These are phyloP conservation scores for Clonostachys byssicola DNA, from an alignment of 2,329 filamentous ascomycete genomes.

Conservation along the genomic window DNA sequence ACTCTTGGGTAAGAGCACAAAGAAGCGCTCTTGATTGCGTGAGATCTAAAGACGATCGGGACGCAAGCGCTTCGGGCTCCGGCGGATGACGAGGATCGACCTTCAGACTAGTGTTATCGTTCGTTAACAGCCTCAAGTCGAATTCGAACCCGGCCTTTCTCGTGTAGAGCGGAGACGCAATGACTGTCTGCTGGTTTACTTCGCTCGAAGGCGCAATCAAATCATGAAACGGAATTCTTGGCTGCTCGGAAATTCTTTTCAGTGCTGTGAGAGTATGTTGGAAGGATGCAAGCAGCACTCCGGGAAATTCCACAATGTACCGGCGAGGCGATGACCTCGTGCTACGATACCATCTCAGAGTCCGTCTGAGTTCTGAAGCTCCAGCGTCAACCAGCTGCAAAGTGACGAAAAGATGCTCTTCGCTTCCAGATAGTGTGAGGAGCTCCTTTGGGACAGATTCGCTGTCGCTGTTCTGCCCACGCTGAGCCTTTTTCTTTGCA, in stretches of 20 bases:
- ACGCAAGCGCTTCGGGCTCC: conserved; percentile 14
- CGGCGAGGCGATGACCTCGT: too few relatives aligned
- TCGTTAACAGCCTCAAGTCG: conserved; percentile 26
- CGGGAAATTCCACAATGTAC: too few relatives aligned
- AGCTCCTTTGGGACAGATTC: too few relatives aligned
- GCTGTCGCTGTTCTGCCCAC: too few relatives aligned
- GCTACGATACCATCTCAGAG: too few relatives aligned
- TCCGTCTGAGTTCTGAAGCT: too few relatives aligned
- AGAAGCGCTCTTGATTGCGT: conserved; percentile 48
- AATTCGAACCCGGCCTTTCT: conserved; percentile 42
- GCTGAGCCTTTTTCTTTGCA: too few relatives aligned
- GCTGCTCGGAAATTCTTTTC: conserved; percentile 8
- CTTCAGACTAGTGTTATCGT: conserved; percentile 10
- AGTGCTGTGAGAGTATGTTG: too few relatives aligned
- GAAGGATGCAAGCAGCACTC: too few relatives aligned
- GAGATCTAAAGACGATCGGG: conserved; percentile 43
- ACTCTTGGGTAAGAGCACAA: conserved; percentile 41
- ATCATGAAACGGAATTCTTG: conserved; percentile 42
- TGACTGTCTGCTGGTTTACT: conserved; percentile 7
- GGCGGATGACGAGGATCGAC: conserved; percentile 9
- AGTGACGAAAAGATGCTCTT: too few relatives aligned
- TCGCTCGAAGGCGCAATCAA: conserved; percentile 30
- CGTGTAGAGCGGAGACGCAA: conserved; percentile 48
- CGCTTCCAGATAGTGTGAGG: too few relatives aligned
- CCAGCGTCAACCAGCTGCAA: too few relatives aligned